phyloP scores from a whole-genome alignment of 2,329 filamentous ascomycete species.

The Alternaria triticina region DNA sequence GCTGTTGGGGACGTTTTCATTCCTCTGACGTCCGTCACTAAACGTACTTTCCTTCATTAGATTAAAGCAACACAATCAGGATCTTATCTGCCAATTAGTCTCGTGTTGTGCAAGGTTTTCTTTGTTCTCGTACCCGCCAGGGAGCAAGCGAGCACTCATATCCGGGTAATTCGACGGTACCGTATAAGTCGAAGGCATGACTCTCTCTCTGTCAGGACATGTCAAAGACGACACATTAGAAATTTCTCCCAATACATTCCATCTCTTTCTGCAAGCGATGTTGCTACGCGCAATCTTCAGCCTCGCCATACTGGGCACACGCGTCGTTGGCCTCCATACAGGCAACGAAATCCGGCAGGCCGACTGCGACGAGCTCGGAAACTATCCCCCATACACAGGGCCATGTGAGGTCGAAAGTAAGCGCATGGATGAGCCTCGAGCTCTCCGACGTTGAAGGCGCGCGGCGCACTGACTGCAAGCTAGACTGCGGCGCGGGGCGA shows the following conservation, averaged over 20 bases:
- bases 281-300: not conserved
- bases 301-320: not conserved
- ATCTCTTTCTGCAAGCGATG: not conserved
- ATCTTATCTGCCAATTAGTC: not conserved
- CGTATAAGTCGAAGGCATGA: not conserved
- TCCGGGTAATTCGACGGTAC: slow-evolving; percentile 1
- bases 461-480: not conserved
- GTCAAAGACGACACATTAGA: not conserved
- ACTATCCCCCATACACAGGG: not conserved
- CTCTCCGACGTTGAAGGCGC: not conserved
- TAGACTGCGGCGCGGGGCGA: slow-evolving; percentile 10
- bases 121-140: not conserved
- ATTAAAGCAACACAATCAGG: not conserved
- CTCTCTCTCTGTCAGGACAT: not conserved
- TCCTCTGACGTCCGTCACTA: not conserved
- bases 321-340: not conserved
- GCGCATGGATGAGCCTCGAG: not conserved
- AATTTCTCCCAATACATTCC: not conserved
- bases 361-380: not conserved
- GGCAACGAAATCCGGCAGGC: not conserved
- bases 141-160: not conserved
- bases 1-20: not conserved
- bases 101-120: not conserved
- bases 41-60: not conserved
- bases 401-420: not conserved